A percentile compares a stretch with the other conserved stretches of the same genome.
Evolutionary conservation across 1,284 basidiomycete species (phyloP).

Genomic region (Dichomitus squalens): DNA sequence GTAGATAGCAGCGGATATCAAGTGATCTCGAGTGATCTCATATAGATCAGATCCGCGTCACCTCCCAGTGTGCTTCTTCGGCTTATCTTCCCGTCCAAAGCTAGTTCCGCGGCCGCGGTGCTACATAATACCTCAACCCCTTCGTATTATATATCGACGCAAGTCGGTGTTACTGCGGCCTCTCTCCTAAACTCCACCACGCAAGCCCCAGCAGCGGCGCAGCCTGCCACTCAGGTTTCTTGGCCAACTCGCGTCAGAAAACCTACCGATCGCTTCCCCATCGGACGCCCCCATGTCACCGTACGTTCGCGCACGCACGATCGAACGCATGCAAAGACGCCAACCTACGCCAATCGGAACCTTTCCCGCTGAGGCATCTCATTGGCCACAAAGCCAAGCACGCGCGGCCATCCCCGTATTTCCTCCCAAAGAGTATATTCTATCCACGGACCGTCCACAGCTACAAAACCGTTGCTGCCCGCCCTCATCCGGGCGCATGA

Average conservation of each 20-base stretch:
- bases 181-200: conserved; percentile 28
- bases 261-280: neutral
- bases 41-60: conserved; percentile 13
- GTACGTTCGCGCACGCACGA: conserved; percentile 6
- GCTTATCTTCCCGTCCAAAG: neutral
- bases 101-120: neutral
- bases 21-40: conserved; percentile 23
- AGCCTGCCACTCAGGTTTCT: neutral
- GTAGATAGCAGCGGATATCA: conserved; percentile 25
- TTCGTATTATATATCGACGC: neutral
- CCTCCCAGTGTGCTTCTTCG: neutral
- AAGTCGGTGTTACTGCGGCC: conserved; percentile 32
- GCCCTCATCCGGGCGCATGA: neutral
- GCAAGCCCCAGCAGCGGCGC: conserved; percentile 1
- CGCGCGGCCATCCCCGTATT: neutral
- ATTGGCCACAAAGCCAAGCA: conserved; percentile 5
- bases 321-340: neutral
- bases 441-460: conserved; percentile 1
- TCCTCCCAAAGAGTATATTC: conserved; percentile 10
- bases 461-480: conserved; percentile 2
- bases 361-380: neutral
- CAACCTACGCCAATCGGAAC: neutral
- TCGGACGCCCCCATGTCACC: neutral
- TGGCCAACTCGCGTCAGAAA: neutral
- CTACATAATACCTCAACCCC: neutral